Evolutionary conservation across 2,329 filamentous ascomycete species (phyloP), one percentile per base, ranked within the genome.

Genomic region (Fusarium illudens): DNA sequence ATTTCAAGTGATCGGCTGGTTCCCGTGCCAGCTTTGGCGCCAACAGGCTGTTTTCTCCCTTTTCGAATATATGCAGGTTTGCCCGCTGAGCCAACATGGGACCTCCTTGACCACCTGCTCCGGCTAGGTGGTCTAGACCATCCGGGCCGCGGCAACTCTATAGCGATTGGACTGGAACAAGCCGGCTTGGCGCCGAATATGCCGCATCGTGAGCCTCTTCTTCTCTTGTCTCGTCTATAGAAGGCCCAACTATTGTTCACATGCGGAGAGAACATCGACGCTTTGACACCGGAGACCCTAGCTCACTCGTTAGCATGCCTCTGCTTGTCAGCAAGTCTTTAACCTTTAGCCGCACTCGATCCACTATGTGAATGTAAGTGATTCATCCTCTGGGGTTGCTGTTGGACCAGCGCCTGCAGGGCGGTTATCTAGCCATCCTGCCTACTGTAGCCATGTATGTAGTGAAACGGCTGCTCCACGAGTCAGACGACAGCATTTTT

Each of bases 221-320:
- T 48, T 50, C 37, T 33, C 6, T 15, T n/a, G 5, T 30, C n/a
- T 25, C 39, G 10, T 53, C 25, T 10, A 49, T 42, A 46, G 13
- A 33, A n/a, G 27, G n/a, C 20, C 30, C 48, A 36, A 8, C 22
- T 48, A 20, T 29, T 32, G 57, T 36, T 46, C 17, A 37, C 37
- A 33, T 51, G 62, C 50, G 62, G 62, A 51, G 39, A 63, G 39
- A 36, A 30, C 22, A 34, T 44, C 37, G 42, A 56, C 63, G 64
- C 58, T 63, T 63, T 62, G 64, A 67, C 63, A 55, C 36, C 54
- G 19, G 20, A 51, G 42, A 36, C 48, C 29, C 20, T 25, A 39
- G 49, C 20, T 49, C 44, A 42, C 55, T 46, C 37, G 32, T 30
- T 46, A 39, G 20, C 19, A 51, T 57, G 22, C 22, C 42, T 27